phyloP scores from a whole-genome alignment of 1,284 basidiomycete genomes.

The Puccinia polysora region DNA sequence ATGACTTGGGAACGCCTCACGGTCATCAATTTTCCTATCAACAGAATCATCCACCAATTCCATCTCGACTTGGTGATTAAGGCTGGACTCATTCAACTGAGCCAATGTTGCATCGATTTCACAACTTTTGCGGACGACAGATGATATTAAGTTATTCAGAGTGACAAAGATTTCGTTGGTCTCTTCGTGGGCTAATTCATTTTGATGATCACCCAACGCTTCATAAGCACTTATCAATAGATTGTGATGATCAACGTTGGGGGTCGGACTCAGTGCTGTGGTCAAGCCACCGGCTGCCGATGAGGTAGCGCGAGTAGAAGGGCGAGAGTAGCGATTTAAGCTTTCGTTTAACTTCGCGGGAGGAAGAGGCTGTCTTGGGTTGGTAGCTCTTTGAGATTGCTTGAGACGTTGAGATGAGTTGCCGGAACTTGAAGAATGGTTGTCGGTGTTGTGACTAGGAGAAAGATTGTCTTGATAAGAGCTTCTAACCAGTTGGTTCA shows the following conservation, averaged over 20 bases:
- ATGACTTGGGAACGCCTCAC: not conserved
- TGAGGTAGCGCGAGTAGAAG: conserved; percentile 27
- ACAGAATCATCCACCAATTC: conserved; percentile 25
- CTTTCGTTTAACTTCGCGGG: conserved; percentile 12
- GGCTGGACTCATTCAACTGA: conserved; percentile 11
- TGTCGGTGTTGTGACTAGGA: not conserved
- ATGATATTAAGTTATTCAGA: conserved; percentile 15
- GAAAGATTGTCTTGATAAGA: conserved; percentile 16
- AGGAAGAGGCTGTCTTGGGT: not conserved
- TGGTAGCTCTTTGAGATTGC: not conserved
- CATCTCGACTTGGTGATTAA: conserved; percentile 36
- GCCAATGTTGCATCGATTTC: conserved; percentile 25
- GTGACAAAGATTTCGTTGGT: not conserved
- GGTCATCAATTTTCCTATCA: conserved; percentile 2
- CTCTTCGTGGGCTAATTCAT: not conserved
- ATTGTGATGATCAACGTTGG: conserved; percentile 27
- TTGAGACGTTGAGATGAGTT: not conserved
- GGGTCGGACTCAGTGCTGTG: conserved; percentile 35
- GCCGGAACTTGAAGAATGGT: conserved; percentile 40
- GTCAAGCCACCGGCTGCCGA: conserved; percentile 10
- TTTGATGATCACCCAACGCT: conserved; percentile 16
- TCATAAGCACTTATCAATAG: conserved; percentile 29
- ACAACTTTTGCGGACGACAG: conserved; percentile 36
- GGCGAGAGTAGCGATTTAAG: conserved; percentile 4
- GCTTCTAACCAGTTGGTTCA: conserved; percentile 7